These are phyloP conservation scores for Cladosporium sp. DNA, from an alignment of 2,329 filamentous ascomycete genomes.

Conservation along the genomic window DNA sequence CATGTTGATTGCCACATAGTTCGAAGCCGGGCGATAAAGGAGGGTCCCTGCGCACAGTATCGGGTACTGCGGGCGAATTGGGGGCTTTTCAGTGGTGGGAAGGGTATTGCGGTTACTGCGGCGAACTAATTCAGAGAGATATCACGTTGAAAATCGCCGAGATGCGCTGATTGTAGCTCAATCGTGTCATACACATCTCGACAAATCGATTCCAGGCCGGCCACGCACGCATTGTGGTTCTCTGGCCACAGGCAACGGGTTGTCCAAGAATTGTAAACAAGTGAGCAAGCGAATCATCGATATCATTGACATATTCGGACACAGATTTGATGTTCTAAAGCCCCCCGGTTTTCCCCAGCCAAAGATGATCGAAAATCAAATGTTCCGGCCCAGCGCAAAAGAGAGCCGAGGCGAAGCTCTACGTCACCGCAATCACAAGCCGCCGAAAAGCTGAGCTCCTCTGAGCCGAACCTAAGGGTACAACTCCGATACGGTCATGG, in stretches of 20 bases:
- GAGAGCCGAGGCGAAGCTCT: not conserved
- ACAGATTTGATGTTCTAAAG: not conserved
- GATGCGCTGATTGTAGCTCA: constrained; percentile 4
- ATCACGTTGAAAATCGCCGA: constrained; percentile 2
- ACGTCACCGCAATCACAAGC: constrained; percentile 20
- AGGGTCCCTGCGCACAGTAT: not conserved
- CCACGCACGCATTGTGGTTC: not conserved
- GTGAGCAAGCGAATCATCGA: not conserved
- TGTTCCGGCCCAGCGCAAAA: constrained; percentile 17
- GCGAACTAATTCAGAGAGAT: not conserved
- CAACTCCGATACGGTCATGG: constrained; percentile 16
- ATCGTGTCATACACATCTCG: constrained; percentile 4
- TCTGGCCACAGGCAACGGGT: not conserved
- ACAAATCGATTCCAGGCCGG: not conserved
- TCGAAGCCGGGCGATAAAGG: not conserved
- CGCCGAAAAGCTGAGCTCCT: constrained; percentile 15
- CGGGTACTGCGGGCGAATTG: constrained; percentile 10
- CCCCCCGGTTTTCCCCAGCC: not conserved
- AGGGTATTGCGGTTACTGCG: constrained; percentile 15
- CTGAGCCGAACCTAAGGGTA: constrained; percentile 15
- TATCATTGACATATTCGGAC: not conserved
- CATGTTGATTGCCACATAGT: constrained; percentile 6
- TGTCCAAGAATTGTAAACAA: not conserved
- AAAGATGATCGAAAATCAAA: not conserved
- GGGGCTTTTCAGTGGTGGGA: not conserved